Evolutionary conservation across 352 stramenopile species (phyloP), one percentile per base, ranked within the genome.

Genomic region (Phytophthora citricola): DNA sequence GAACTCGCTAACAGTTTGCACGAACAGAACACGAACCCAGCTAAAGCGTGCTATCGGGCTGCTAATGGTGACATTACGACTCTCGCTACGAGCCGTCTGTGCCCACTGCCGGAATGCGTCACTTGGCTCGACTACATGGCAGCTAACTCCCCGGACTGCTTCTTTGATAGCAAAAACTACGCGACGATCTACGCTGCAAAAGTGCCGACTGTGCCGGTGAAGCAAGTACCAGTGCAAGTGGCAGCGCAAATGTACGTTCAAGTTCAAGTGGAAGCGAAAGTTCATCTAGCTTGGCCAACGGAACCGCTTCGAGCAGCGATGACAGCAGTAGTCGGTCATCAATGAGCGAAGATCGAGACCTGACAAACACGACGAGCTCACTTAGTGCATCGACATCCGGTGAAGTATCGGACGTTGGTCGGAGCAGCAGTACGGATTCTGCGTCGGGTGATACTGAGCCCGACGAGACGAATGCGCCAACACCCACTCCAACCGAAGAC

Each of bases 161-260:
- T 87, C 56, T 91, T 85, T 58, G 82, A 89, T 52, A 79, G 80
- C 63, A 80, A 67, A 53, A 89, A 91, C 73, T 90, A 86, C 64
- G 71, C 72, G 24, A 63, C 47, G 11, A 41, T 63, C 41, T 92
- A 81, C 61, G 49, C 46, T 29, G 48, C 65, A 20, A 92, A 62
- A 69, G 58, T 27, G 68, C 71, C 20, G 80, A 88, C 47, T 92
- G 84, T 50, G 50, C 49, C 14, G 64, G 20, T 24, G 66, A 60
- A 27, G 20, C 32, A 15, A 65, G 47, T 50, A 44, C 14, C 12
- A 51, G 56, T 49, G 36, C 24, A 27, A 68, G 43, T 38, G 45
- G 11, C 15, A 68, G 44, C 31, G 48, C 14, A 58, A 56, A 39
- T 41, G 40, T 39, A 7, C 34, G 36, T 27, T 63, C 47, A 20